These are phyloP conservation scores for Phytophthora melonis DNA, from an alignment of 352 stramenopile genomes.

Conservation along the genomic window DNA sequence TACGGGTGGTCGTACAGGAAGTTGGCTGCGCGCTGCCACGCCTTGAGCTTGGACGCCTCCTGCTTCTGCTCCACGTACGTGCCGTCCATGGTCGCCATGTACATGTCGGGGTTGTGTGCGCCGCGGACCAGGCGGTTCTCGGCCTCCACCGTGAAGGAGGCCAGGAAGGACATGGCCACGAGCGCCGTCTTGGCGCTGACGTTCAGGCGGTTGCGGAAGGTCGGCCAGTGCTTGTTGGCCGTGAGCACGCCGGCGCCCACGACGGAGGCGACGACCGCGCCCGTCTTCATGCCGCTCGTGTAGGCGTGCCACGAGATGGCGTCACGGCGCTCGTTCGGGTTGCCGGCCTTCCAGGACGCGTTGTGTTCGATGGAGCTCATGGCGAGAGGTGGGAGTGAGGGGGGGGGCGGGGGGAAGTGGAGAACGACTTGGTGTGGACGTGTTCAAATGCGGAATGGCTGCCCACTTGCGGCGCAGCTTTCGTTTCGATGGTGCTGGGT, in stretches of 20 bases:
- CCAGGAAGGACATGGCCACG: constrained; percentile 64
- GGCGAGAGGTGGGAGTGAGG: background rate
- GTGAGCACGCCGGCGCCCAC: constrained; percentile 39
- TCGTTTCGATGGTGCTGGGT: constrained; percentile 4
- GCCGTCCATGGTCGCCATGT: constrained; percentile 63
- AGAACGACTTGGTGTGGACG: constrained; percentile 21
- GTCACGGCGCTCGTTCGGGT: constrained; percentile 60
- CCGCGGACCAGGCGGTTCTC: constrained; percentile 66
- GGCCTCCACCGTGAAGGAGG: constrained; percentile 66
- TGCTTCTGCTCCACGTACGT: constrained; percentile 53
- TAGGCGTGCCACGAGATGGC: constrained; percentile 74
- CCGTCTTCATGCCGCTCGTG: constrained; percentile 57
- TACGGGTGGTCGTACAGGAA: constrained; percentile 82
- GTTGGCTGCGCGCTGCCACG: constrained; percentile 64
- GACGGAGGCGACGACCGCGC: constrained; percentile 32
- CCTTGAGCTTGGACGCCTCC: constrained; percentile 44
- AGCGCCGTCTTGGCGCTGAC: constrained; percentile 73
- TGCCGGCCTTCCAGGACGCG: constrained; percentile 33
- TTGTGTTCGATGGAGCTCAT: constrained; percentile 28
- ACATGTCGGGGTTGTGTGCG: constrained; percentile 71
- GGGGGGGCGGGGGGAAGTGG: background rate
- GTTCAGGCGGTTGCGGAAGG: constrained; percentile 74
- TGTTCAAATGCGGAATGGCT: constrained; percentile 29
- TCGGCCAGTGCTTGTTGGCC: constrained; percentile 63
- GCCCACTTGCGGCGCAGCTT: background rate